Conservation (phyloP, 805 yeast genomes). For the Naumovozyma dairenensis region DNA sequence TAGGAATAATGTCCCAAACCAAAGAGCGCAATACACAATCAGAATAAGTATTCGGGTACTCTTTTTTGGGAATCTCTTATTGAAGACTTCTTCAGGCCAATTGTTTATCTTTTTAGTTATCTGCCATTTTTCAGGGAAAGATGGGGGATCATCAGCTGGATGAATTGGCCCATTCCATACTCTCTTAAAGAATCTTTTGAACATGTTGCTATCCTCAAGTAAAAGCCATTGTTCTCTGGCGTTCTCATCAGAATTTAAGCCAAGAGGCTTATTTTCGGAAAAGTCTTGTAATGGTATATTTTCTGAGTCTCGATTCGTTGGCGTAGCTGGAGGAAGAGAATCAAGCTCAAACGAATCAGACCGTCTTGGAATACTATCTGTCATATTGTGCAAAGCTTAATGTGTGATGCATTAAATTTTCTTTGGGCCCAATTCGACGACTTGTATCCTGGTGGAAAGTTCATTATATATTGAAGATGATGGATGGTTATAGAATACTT, state of each 20-base stretch:
- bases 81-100: constrained; percentile 33
- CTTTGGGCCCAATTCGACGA: too few relatives aligned
- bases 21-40: constrained; percentile 34
- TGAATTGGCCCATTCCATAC: constrained; percentile 50
- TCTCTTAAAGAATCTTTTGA: constrained; percentile 21
- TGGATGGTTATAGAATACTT: too few relatives aligned
- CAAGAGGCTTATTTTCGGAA: neutral
- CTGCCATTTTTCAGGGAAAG: constrained; percentile 19
- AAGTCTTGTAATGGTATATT: neutral
- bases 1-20: constrained; percentile 35
- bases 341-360: too few relatives aligned
- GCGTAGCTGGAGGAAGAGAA: too few relatives aligned
- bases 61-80: constrained; percentile 21
- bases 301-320: too few relatives aligned
- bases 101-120: constrained; percentile 30
- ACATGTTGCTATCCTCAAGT: constrained; percentile 7
- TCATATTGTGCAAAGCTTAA: too few relatives aligned
- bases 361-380: too few relatives aligned
- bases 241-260: neutral
- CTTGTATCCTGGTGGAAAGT: too few relatives aligned
- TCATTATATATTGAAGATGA: too few relatives aligned
- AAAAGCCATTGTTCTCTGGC: constrained; percentile 16
- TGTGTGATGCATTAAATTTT: too few relatives aligned
- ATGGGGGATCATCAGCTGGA: constrained; percentile 41
- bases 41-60: constrained; percentile 27